phyloP scores from a whole-genome alignment of 768 basidiomycete genomes.

The Mycena indigotica region DNA sequence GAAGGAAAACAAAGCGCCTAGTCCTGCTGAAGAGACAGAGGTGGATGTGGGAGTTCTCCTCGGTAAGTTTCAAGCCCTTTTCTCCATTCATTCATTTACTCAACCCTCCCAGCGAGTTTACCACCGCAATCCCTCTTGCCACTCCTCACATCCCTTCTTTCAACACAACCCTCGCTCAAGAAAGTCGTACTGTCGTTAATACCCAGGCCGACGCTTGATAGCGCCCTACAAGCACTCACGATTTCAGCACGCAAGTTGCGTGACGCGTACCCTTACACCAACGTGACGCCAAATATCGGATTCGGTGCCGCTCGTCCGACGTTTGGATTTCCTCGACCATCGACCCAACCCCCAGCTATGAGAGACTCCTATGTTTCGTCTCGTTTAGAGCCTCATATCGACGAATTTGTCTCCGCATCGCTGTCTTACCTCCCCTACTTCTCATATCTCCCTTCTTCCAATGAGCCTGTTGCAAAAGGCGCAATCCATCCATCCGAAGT shows the following conservation, averaged over 20 bases:
- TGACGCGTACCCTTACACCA: constrained; percentile 79
- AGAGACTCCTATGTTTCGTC: constrained; percentile 79
- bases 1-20: constrained; percentile 52
- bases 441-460: constrained; percentile 60
- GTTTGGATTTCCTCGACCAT: constrained; percentile 21
- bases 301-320: constrained; percentile 37
- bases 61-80: constrained; percentile 49
- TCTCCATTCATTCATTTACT: constrained; percentile 5
- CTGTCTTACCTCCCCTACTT: constrained; percentile 87
- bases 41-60: constrained; percentile 80
- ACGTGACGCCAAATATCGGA: constrained; percentile 32
- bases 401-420: constrained; percentile 76
- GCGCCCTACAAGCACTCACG: constrained; percentile 67
- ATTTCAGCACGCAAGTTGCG: constrained; percentile 72
- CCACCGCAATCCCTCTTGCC: constrained; percentile 78
- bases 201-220: constrained; percentile 81
- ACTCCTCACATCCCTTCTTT: constrained; percentile 67
- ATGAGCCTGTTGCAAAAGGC: constrained; percentile 48
- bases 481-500: constrained; percentile 75
- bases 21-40: constrained; percentile 52
- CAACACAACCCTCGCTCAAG: constrained; percentile 71
- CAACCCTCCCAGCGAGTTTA: constrained; percentile 61
- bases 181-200: constrained; percentile 72
- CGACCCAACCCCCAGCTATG: constrained; percentile 52
- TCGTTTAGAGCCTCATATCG: constrained; percentile 71